Base-by-base conservation (phyloP, 805 yeast species). In the Pichia californica region DNA sequence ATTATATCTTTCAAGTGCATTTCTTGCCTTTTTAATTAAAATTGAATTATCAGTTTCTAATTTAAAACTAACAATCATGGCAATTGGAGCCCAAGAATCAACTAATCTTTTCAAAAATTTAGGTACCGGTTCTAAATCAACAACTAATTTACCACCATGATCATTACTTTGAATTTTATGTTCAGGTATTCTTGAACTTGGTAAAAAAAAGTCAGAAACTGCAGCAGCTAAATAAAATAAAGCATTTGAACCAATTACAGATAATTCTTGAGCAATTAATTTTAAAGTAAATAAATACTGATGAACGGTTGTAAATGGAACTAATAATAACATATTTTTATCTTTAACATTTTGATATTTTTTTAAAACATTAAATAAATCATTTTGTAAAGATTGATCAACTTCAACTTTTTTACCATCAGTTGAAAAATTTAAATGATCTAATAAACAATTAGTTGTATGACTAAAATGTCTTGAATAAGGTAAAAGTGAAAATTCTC, bases 181-280 rank as follows among this genome's bases (percentile, higher is more conserved):
- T 55, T 88, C 88, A 3, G 97, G 95, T 54, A 88, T 70, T 51
- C 86, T 73, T 1, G 89, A 80, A 34, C 76, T 76, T 2, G 99
- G 99, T 33, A 93, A 71, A 66, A 89, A 93, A 64, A 93, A 93
- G 61, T 93, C 99, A 7, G 96, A 86, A 0, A 93, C 99, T 0
- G 99, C 99, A 8, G 99, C 98, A 0, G 99, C 99, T 41, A 93
- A 70, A 59, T 83, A 93, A 59, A 91, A 87, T 32, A 93, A 60
- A 0, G 88, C 86, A 43, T 67, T 68, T 5, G 72, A 62, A 3
- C 79, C 83, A 31, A 76, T 60, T 4, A 66, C 64, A 41, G 79
- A 74, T 56, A 91, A 61, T 34, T 72, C 69, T 49, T 73, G 71
- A 1, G 93, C 81, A 9, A 86, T 68, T 30, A 78, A 65, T 50